Percentiles rank a stretch among this genome's conserved stretches.
phyloP scores from a whole-genome alignment of 495 filamentous ascomycete genomes.

The Amphirosellinia nigrospora region DNA sequence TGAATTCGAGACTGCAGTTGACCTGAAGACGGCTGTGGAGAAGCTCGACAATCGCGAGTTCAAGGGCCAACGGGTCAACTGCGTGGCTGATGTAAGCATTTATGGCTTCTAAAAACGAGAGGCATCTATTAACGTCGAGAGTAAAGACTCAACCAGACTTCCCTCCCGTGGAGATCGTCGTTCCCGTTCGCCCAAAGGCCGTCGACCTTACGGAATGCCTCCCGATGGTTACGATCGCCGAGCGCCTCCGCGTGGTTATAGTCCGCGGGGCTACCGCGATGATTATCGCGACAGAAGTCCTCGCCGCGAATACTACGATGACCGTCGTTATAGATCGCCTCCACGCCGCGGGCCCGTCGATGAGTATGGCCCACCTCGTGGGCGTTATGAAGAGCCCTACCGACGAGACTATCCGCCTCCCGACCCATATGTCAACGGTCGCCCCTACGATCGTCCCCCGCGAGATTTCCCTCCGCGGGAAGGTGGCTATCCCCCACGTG shows the following conservation, averaged over 20 bases:
- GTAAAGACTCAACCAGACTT: conserved; percentile 64
- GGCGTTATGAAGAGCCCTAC: conserved; percentile 68
- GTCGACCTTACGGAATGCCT: conserved; percentile 67
- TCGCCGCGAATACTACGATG: conserved; percentile 84
- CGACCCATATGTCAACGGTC: conserved; percentile 70
- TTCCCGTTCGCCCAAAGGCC: conserved; percentile 66
- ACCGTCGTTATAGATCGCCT: conserved; percentile 78
- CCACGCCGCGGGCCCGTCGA: conserved; percentile 74
- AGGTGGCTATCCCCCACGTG: conserved; percentile 52
- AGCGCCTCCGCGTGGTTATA: conserved; percentile 79
- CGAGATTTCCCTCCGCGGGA: conserved; percentile 60
- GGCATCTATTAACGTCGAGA: conserved; percentile 32
- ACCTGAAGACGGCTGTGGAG: conserved; percentile 87
- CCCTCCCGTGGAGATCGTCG: conserved; percentile 72
- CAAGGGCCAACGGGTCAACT: conserved; percentile 83
- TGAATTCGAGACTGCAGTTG: conserved; percentile 91
- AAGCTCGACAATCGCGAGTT: conserved; percentile 92
- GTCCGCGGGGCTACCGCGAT: conserved; percentile 66
- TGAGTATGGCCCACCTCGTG: conserved; percentile 72
- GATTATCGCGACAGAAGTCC: conserved; percentile 88
- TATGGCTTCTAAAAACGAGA: not conserved
- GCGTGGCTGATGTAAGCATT: conserved; percentile 78
- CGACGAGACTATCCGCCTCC: conserved; percentile 65
- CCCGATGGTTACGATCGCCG: conserved; percentile 79
- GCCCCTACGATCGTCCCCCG: conserved; percentile 65